Evolutionary conservation across 2,329 filamentous ascomycete species (phyloP).

Genomic region (Plectosphaerella sp.): DNA sequence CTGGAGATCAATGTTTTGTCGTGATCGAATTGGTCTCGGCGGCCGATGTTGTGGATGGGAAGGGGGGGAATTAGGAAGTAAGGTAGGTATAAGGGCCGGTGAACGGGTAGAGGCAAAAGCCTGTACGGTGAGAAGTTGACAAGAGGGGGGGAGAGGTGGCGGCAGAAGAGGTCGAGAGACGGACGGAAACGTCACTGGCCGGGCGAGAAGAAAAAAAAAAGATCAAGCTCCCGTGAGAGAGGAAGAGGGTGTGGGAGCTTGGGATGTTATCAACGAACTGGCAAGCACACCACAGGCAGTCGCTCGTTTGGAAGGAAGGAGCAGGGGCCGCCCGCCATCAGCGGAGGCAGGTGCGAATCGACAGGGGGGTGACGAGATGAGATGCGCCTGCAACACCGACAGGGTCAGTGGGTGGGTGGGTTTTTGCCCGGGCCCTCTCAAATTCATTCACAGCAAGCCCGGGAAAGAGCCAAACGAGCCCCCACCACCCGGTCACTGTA

Average conservation of each 20-base stretch:
- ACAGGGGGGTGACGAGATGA: not conserved
- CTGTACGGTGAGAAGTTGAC: not conserved
- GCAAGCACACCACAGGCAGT: not conserved
- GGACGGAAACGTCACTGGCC: not conserved
- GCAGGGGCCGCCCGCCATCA: not conserved
- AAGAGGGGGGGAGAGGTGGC: not conserved
- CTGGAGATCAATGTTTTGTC: not conserved
- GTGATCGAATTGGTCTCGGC: not conserved
- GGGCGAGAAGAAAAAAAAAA: not conserved
- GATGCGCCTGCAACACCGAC: too few relatives aligned
- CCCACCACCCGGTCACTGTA: too few relatives aligned
- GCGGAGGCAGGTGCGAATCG: not conserved
- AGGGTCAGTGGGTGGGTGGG: too few relatives aligned
- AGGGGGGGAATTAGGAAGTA: not conserved
- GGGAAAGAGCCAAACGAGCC: not conserved
- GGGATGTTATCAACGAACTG: not conserved
- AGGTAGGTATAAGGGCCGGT: not conserved
- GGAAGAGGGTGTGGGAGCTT: not conserved
- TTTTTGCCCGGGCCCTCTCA: not conserved
- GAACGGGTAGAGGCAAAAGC: not conserved
- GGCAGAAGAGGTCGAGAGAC: not conserved
- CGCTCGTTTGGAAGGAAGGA: not conserved
- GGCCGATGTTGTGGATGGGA: not conserved
- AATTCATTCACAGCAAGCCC: not conserved
- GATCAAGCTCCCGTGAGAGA: not conserved